phyloP scores from a whole-genome alignment of 495 filamentous ascomycete species.

The Penicillium paxilli region DNA sequence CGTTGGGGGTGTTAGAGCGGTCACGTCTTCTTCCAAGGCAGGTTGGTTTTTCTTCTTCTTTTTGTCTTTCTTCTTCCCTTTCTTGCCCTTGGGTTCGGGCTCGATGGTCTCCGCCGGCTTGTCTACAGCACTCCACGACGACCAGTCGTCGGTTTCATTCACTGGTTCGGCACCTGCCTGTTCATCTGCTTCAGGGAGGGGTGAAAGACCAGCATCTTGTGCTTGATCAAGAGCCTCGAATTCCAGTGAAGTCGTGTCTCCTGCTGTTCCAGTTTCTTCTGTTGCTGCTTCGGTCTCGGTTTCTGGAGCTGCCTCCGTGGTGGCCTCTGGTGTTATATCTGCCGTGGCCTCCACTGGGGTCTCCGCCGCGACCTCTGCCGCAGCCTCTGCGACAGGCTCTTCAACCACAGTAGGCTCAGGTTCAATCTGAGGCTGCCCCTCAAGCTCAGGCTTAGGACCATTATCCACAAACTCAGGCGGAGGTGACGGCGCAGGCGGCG shows the following conservation, averaged over 20 bases:
- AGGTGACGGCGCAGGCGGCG: slow-evolving; percentile 23
- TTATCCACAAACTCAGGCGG: slow-evolving; percentile 25
- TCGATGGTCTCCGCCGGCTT: background rate
- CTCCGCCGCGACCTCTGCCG: slow-evolving; percentile 4
- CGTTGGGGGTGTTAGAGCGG: slow-evolving; percentile 39
- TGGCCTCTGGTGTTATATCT: background rate
- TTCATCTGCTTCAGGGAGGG: slow-evolving; percentile 2
- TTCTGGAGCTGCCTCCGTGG: background rate
- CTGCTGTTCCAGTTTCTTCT: background rate
- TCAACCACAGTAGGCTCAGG: background rate
- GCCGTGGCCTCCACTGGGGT: background rate
- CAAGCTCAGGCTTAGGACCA: slow-evolving; percentile 1
- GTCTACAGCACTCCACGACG: slow-evolving; percentile 4
- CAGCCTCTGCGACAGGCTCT: slow-evolving; percentile 5
- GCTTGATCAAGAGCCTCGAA: background rate
- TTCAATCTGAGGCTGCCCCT: background rate
- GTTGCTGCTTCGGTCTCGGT: background rate
- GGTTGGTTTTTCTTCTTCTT: slow-evolving; percentile 1
- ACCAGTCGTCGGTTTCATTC: slow-evolving; percentile 8
- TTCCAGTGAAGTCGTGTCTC: background rate
- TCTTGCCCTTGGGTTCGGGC: slow-evolving; percentile 7
- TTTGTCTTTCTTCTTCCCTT: slow-evolving; percentile 26
- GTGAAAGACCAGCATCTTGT: background rate
- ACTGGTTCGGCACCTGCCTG: slow-evolving; percentile 1
- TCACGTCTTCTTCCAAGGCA: slow-evolving; percentile 14